Percentiles rank a stretch among this genome's conserved stretches.
These are phyloP conservation scores for Yamadazyma buinensis DNA, from an alignment of 1,139 yeast species.

Conservation along the genomic window DNA sequence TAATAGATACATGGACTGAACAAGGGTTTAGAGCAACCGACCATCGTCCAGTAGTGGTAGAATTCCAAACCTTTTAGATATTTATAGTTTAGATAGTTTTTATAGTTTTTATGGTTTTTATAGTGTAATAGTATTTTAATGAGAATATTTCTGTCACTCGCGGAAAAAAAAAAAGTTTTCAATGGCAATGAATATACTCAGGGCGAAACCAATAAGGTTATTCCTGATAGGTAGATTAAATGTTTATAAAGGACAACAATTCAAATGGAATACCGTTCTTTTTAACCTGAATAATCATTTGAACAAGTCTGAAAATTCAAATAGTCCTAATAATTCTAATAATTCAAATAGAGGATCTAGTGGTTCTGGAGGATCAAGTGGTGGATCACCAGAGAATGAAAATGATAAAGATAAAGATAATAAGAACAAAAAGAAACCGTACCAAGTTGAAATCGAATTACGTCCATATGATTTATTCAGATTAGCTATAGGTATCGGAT, in stretches of 20 bases:
- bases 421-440: slow-evolving; percentile 9
- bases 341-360: too few relatives aligned
- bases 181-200: slow-evolving; percentile 3
- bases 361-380: too few relatives aligned
- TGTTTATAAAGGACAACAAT: not conserved
- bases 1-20: slow-evolving; percentile 25
- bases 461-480: slow-evolving; percentile 28
- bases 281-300: not conserved
- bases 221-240: not conserved
- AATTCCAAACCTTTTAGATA: slow-evolving; percentile 11
- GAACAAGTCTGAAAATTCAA: not conserved
- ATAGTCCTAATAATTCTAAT: too few relatives aligned
- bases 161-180: not conserved
- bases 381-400: not conserved
- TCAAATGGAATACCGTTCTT: slow-evolving; percentile 3
- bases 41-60: slow-evolving; percentile 40
- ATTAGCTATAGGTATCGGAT: slow-evolving; percentile 27
- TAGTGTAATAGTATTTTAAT: too few relatives aligned
- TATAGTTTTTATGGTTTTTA: too few relatives aligned
- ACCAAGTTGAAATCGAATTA: slow-evolving; percentile 25
- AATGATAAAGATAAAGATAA: slow-evolving; percentile 6
- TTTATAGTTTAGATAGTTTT: too few relatives aligned
- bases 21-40: slow-evolving; percentile 31
- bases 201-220: not conserved
- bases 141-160: not conserved